These are phyloP conservation scores for Phytophthora tentaculata DNA, from an alignment of 352 stramenopile species.

Conservation along the genomic window DNA sequence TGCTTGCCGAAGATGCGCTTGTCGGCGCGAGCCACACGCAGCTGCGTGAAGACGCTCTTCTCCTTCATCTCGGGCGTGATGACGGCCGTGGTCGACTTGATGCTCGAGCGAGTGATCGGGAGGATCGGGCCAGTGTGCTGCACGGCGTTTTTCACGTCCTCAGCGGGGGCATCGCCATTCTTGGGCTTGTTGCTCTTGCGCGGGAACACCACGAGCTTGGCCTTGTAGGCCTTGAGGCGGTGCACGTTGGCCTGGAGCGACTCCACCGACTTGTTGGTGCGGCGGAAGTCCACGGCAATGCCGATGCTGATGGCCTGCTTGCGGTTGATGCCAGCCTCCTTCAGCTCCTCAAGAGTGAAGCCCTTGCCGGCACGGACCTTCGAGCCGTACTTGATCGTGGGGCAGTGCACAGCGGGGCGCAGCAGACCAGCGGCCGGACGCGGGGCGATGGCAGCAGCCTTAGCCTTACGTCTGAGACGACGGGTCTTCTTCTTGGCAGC, in stretches of 20 bases:
- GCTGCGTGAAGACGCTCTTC: conserved; percentile 79
- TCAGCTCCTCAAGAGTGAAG: conserved; percentile 99
- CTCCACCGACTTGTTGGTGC: conserved; percentile 98
- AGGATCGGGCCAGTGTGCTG: conserved; percentile 89
- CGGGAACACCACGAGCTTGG: conserved; percentile 98
- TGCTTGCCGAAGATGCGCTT: conserved; percentile 89
- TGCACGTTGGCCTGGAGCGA: conserved; percentile 97
- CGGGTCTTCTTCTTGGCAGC: conserved; percentile 98
- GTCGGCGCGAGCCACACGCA: conserved; percentile 86
- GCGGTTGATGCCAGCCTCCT: conserved; percentile 96
- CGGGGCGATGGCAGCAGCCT: conserved; percentile 97
- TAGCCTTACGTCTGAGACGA: conserved; percentile 94
- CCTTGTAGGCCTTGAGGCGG: conserved; percentile 99
- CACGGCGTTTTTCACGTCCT: conserved; percentile 92
- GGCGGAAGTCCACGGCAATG: conserved; percentile 98
- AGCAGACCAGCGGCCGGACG: conserved; percentile 96
- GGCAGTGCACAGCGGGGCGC: conserved; percentile 97
- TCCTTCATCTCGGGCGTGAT: conserved; percentile 92
- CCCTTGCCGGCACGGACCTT: conserved; percentile 98
- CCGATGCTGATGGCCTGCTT: conserved; percentile 97
- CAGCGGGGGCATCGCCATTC: conserved; percentile 91
- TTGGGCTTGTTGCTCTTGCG: conserved; percentile 97
- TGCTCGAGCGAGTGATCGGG: conserved; percentile 75
- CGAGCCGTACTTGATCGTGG: conserved; percentile 98
- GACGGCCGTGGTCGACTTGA: conserved; percentile 78